Base-by-base conservation (phyloP, 495 filamentous ascomycete genomes). In the Pseudomonodictys pantanalensis region DNA sequence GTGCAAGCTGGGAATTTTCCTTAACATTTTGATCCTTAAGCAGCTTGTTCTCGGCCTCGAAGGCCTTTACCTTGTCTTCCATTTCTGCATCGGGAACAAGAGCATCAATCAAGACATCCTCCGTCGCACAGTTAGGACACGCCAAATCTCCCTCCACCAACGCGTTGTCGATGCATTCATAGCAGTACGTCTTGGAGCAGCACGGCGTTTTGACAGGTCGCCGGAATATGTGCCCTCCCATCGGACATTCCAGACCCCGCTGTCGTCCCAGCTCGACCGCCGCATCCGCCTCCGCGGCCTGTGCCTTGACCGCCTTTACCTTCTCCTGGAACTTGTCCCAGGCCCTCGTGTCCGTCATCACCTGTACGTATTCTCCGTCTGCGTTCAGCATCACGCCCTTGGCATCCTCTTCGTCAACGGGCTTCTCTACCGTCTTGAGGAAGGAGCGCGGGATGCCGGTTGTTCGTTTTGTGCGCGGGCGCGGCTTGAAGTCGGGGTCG, bases 281-380 rank as follows among this genome's bases (percentile, higher is more conserved):
- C 66, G 87, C 83, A 52, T 79, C 87, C 35, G 82, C 85, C 48
- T 78, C 81, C 60, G 88, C 85, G 42, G 87, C 83, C 8, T 88
- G 88, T 20, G 88, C 89, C 32, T 88, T 84, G 33, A 90, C 88
- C 52, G 87, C 86, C 72, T 95, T 91, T 12, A 78, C 76, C 75
- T 96, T 96, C 68, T 89, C 92, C 77, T 97, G 93, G 77, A 91
- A 96, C 70, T 95, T 80, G 68, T 97, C 89, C 92, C 93, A 99
- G 35, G 92, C 86, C 57, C 87, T 89, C 72, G 93, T 92, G 74
- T 99, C 93, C 46, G 92, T 87, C 70, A 92, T 85, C 48, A 91
- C 91, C 76, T 96, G 85, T 62, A 99, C 93, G 77, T 90, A 96
- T 69, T 99, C 89, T 68, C 95, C 93, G 72, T 96, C 91, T 41